Evolutionary conservation across 2,329 filamentous ascomycete genomes (phyloP), one percentile per base, ranked within the genome.

Genomic region (Colletotrichum filicis): DNA sequence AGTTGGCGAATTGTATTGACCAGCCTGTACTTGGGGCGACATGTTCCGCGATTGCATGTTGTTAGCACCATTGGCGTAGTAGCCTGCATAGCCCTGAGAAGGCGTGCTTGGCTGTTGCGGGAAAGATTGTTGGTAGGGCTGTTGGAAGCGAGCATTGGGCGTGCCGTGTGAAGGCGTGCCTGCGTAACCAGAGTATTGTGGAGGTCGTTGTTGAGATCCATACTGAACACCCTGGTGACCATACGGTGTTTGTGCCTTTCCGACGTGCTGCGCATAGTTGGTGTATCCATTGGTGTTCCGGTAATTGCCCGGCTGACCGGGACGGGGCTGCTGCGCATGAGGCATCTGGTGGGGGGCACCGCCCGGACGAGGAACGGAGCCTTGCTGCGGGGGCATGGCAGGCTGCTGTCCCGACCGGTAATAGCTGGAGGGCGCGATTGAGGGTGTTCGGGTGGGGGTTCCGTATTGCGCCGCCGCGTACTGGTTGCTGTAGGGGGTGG

Each of bases 171-270:
- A 85, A 28, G 79, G 76, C 73, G 82, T 81, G 75, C 76, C 66
- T 19, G 72, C 79, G 59, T 85, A 85, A 8, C 78, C 79, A 5
- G 80, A 76, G 57, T 84, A 85, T 68, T 85, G 85, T 30, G 79
- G 80, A 16, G 84, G 82, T 66, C 87, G 84, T 73, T 82, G 84
- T 74, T 87, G 88, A 55, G 81, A 84, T 37, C 83, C 83, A 73
- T 85, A 89, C 58, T 87, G 83, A 80, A 88, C 85, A 73, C 82
- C 85, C 73, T 87, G 84, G 70, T 90, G 88, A 12, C 86, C 85
- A 70, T 88, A 90, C 0, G 86, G 85, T 8, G 85, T 85, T 70
- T 88, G 86, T 12, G 85, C 82, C 77, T 91, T 90, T 61, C 84
- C 85, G 64, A 89, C 81, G 75, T 87, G 87, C 8, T 86, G 85